A percentile compares a stretch with the other conserved stretches of the same genome.
phyloP scores from a whole-genome alignment of 371 early-diverging fungal species.

The Gilbertella persicaria region DNA sequence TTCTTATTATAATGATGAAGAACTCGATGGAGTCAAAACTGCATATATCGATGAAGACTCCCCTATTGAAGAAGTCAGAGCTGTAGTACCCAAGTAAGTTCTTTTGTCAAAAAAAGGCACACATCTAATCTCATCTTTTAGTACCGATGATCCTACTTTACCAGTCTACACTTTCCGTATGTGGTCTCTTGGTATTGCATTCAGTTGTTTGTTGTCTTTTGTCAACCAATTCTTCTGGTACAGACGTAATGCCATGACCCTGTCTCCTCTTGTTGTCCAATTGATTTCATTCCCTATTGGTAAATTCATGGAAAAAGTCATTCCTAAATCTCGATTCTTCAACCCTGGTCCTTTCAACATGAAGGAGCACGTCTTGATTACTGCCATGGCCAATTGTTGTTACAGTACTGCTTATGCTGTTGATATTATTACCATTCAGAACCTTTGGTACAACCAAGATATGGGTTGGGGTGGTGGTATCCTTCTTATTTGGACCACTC shows the following conservation, averaged over 20 bases:
- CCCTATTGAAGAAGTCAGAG: constrained; percentile 72
- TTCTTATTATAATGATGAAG: neutral
- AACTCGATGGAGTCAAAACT: neutral
- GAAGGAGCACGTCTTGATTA: constrained; percentile 85
- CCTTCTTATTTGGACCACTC: constrained; percentile 68
- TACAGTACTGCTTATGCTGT: constrained; percentile 69
- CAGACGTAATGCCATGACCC: constrained; percentile 55
- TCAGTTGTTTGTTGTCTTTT: constrained; percentile 61
- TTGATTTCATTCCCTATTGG: constrained; percentile 71
- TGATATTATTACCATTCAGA: constrained; percentile 72
- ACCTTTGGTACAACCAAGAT: constrained; percentile 60
- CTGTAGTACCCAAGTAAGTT: constrained; percentile 43
- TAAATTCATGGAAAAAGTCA: constrained; percentile 57
- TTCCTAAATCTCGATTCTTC: constrained; percentile 56
- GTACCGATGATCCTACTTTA: constrained; percentile 65
- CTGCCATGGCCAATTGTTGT: constrained; percentile 63
- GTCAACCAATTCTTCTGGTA: constrained; percentile 81
- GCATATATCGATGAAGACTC: constrained; percentile 54
- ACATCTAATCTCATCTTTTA: constrained; percentile 10
- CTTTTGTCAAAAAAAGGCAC: neutral
- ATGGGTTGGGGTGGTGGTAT: constrained; percentile 65
- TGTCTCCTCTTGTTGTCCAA: constrained; percentile 56
- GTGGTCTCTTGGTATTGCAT: constrained; percentile 67
- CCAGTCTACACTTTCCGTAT: constrained; percentile 80
- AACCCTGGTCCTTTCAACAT: constrained; percentile 88